These are phyloP conservation scores for Trapa incisa DNA, from an alignment of 345 rosid genomes.

Conservation along the genomic window DNA sequence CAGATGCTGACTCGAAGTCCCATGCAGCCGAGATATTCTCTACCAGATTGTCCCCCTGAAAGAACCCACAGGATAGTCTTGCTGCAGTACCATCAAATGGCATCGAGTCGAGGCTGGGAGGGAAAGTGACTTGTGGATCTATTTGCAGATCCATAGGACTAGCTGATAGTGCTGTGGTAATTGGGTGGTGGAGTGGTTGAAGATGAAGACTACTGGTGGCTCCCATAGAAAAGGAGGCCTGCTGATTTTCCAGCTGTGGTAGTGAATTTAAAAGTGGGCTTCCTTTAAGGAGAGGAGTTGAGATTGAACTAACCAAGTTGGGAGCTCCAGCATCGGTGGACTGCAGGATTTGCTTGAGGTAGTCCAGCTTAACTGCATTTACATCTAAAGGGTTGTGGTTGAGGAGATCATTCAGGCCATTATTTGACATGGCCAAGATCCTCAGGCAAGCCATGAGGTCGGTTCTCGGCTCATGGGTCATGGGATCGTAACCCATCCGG, in stretches of 20 bases:
- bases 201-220: neutral
- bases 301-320: neutral
- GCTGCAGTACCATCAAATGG: slow-evolving; percentile 11
- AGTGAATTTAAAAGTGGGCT: slow-evolving; percentile 16
- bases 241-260: neutral
- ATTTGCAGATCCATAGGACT: neutral
- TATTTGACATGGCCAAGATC: slow-evolving; percentile 1
- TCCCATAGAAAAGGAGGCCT: slow-evolving; percentile 4
- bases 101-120: slow-evolving; percentile 37
- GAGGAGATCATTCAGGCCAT: slow-evolving; percentile 1
- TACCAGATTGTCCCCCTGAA: neutral
- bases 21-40: neutral
- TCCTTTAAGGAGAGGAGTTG: neutral
- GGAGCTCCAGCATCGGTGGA: slow-evolving; percentile 3
- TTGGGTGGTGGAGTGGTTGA: slow-evolving; percentile 12
- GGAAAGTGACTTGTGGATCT: slow-evolving; percentile 10
- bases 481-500: slow-evolving; percentile 76
- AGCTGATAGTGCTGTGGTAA: neutral
- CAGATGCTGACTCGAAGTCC: neutral
- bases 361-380: slow-evolving; percentile 7
- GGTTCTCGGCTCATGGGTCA: slow-evolving; percentile 56
- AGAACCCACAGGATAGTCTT: neutral
- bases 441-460: slow-evolving; percentile 22
- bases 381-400: slow-evolving; percentile 3
- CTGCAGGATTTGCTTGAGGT: slow-evolving; percentile 10